A percentile compares a stretch with the other conserved stretches of the same genome.
phyloP scores from a whole-genome alignment of 257 asterid genomes.

The Gynochthodes officinalis region DNA sequence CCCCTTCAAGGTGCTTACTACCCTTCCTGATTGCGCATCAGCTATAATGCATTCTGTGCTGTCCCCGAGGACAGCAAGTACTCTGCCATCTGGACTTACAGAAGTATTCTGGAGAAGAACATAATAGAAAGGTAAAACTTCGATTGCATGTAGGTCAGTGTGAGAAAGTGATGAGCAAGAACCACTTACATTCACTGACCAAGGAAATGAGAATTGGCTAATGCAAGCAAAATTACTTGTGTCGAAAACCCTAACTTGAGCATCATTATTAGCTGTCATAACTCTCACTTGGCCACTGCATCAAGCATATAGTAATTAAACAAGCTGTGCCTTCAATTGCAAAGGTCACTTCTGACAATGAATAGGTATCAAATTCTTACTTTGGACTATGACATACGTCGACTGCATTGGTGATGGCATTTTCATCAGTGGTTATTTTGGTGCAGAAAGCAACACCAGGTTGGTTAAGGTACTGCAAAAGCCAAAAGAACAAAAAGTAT shows the following conservation, averaged over 20 bases:
- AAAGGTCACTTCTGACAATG: not conserved
- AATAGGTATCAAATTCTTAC: slow-evolving; percentile 29
- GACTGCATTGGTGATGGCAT: slow-evolving; percentile 77
- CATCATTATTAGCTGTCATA: slow-evolving; percentile 76
- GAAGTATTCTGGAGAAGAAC: slow-evolving; percentile 50
- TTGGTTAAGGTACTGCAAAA: slow-evolving; percentile 56
- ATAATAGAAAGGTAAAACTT: not conserved
- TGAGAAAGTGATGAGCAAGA: not conserved
- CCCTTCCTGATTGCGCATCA: slow-evolving; percentile 36
- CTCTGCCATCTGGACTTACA: slow-evolving; percentile 59
- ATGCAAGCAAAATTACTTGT: slow-evolving; percentile 46
- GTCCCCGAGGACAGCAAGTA: slow-evolving; percentile 77
- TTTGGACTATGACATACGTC: slow-evolving; percentile 43
- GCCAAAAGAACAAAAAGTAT: not conserved
- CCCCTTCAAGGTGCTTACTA: slow-evolving; percentile 57
- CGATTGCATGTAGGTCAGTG: not conserved
- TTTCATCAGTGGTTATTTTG: slow-evolving; percentile 59
- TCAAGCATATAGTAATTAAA: not conserved
- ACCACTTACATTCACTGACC: slow-evolving; percentile 88
- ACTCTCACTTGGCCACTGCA: slow-evolving; percentile 66
- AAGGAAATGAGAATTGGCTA: slow-evolving; percentile 59
- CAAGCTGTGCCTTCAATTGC: not conserved
- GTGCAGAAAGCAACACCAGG: slow-evolving; percentile 72
- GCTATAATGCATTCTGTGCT: slow-evolving; percentile 45
- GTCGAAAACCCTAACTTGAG: slow-evolving; percentile 71